phyloP scores from a whole-genome alignment of 2,329 filamentous ascomycete species.

The Paracorniculantispora psalliotae region DNA sequence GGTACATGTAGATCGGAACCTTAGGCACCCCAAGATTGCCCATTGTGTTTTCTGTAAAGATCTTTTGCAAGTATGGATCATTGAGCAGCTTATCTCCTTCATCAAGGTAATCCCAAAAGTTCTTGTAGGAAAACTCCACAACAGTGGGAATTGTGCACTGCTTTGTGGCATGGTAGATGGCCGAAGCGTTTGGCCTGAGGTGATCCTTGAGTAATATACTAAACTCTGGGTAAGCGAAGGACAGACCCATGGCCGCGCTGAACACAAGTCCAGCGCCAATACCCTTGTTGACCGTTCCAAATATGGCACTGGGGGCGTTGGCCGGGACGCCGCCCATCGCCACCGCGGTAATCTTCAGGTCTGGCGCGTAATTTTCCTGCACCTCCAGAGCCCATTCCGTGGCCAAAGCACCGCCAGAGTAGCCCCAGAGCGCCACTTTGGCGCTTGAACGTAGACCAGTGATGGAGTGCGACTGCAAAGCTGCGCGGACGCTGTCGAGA shows the following conservation, averaged over 20 bases:
- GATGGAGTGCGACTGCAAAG: not conserved
- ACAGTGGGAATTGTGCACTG: not conserved
- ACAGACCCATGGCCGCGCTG: not conserved
- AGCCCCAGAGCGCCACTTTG: not conserved
- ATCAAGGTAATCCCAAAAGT: not conserved
- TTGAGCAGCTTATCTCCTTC: not conserved
- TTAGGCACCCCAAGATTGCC: not conserved
- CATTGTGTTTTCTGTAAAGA: not conserved
- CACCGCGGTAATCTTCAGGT: not conserved
- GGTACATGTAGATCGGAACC: not conserved
- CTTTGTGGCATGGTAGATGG: not conserved
- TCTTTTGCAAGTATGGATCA: not conserved
- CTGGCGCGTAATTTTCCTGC: not conserved
- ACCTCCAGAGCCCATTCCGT: not conserved
- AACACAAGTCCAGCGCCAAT: not conserved
- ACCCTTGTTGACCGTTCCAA: not conserved
- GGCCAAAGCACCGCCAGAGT: not conserved
- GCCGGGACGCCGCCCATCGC: not conserved
- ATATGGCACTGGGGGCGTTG: not conserved
- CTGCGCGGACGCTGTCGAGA: not conserved
- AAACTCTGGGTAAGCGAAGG: not conserved
- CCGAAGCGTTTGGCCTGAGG: not conserved
- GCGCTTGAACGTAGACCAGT: not conserved
- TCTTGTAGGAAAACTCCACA: not conserved
- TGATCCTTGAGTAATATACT: not conserved